These are phyloP conservation scores for Globisporangium barbulae DNA, from an alignment of 352 stramenopile genomes.

Conservation along the genomic window DNA sequence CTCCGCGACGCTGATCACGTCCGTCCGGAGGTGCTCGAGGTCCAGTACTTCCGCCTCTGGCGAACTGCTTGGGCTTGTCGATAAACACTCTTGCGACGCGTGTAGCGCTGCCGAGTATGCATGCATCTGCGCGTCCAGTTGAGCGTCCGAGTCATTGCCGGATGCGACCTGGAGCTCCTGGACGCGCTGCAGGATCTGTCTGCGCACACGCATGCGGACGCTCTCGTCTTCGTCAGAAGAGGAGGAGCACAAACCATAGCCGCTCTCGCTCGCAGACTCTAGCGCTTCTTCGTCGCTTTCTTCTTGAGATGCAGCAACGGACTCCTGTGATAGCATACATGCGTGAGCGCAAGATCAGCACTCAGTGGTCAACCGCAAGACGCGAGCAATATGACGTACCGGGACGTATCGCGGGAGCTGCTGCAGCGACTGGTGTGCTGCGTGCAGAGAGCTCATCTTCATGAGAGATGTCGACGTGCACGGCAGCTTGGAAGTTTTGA, in stretches of 20 bases:
- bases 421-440: too few relatives aligned
- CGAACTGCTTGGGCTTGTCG: neutral
- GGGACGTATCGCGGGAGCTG: too few relatives aligned
- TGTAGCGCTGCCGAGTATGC: neutral
- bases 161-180: constrained; percentile 7
- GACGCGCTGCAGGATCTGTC: constrained; percentile 10
- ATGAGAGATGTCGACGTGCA: too few relatives aligned
- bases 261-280: neutral
- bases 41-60: neutral
- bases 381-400: too few relatives aligned
- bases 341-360: too few relatives aligned
- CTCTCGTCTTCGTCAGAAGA: neutral
- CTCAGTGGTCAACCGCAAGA: too few relatives aligned
- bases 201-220: constrained; percentile 4
- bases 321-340: too few relatives aligned
- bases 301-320: neutral
- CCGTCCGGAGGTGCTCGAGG: constrained; percentile 15
- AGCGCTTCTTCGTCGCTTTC: neutral
- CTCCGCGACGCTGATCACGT: constrained; percentile 24
- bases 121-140: neutral
- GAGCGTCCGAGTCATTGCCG: neutral
- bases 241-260: neutral
- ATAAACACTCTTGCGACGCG: neutral
- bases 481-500: too few relatives aligned
- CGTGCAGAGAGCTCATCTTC: too few relatives aligned